These are phyloP conservation scores for Ganoderma meredithae DNA, from an alignment of 1,284 basidiomycete species.

Conservation along the genomic window DNA sequence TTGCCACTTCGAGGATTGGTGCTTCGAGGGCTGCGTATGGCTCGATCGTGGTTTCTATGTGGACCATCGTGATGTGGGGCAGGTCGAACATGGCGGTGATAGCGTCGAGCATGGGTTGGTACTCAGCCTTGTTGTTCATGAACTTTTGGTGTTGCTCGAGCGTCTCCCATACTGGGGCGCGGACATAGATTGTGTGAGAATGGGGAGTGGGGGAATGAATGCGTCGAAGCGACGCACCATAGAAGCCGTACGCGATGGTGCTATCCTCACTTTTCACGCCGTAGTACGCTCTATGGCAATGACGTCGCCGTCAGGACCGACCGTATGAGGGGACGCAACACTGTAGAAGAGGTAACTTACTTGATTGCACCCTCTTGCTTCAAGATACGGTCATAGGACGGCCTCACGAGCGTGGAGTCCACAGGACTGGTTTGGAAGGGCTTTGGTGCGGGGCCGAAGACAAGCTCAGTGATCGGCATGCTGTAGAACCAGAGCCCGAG, in stretches of 20 bases:
- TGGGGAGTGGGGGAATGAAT: neutral
- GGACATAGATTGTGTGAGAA: neutral
- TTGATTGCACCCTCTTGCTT: slow-evolving; percentile 31
- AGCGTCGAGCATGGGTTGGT: slow-evolving; percentile 25
- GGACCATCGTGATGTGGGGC: slow-evolving; percentile 22
- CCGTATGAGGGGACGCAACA: neutral
- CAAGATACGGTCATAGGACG: slow-evolving; percentile 27
- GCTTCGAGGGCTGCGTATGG: slow-evolving; percentile 32
- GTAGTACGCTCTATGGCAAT: slow-evolving; percentile 27
- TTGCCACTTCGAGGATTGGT: slow-evolving; percentile 32
- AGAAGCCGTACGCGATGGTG: slow-evolving; percentile 28
- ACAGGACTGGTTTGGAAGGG: slow-evolving; percentile 22
- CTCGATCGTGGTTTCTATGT: slow-evolving; percentile 31
- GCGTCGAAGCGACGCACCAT: slow-evolving; percentile 19
- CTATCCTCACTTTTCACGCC: slow-evolving; percentile 34
- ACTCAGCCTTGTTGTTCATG: slow-evolving; percentile 28
- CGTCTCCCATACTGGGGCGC: slow-evolving; percentile 3
- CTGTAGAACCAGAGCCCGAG: neutral
- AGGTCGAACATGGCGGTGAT: slow-evolving; percentile 16
- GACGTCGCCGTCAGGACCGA: neutral
- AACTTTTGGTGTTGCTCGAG: slow-evolving; percentile 31
- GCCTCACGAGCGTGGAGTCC: slow-evolving; percentile 17
- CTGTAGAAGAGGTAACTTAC: slow-evolving; percentile 17
- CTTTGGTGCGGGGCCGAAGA: slow-evolving; percentile 16
- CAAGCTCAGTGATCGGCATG: slow-evolving; percentile 29